Evolutionary conservation across 176 grass and related monocot species (phyloP).

Genomic region (Aegilops bicornis): DNA sequence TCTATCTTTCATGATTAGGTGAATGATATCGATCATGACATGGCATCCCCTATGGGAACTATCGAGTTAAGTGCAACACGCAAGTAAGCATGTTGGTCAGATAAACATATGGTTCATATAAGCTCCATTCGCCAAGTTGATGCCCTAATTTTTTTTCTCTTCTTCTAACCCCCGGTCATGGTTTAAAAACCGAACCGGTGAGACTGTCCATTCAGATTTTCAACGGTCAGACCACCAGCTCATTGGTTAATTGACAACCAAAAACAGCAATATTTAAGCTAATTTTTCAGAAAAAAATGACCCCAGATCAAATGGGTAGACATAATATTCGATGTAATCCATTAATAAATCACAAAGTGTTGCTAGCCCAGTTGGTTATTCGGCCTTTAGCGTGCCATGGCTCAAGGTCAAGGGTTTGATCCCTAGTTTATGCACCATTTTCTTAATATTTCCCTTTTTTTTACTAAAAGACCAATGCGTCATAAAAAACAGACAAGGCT

Average conservation of each 20-base stretch:
- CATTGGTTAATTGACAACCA: neutral
- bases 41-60: neutral
- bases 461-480: neutral
- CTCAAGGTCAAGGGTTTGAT: neutral
- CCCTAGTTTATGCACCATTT: neutral
- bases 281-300: neutral
- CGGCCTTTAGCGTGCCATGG: neutral
- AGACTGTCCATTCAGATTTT: neutral
- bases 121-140: neutral
- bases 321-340: neutral
- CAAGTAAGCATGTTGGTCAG: neutral
- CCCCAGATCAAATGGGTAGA: neutral
- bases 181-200: neutral
- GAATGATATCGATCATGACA: conserved; percentile 1
- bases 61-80: conserved; percentile 1
- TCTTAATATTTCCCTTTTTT: neutral
- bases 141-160: neutral
- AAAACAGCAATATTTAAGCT: neutral
- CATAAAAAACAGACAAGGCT: no score
- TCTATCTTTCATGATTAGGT: neutral
- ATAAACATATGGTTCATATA: neutral
- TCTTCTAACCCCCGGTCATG: neutral
- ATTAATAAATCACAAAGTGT: neutral
- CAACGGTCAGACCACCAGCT: neutral
- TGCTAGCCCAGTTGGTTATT: neutral